Evolutionary conservation across 331 rosid genomes (phyloP), one percentile per base, ranked within the genome.

Genomic region (Dryas integrifolia): DNA sequence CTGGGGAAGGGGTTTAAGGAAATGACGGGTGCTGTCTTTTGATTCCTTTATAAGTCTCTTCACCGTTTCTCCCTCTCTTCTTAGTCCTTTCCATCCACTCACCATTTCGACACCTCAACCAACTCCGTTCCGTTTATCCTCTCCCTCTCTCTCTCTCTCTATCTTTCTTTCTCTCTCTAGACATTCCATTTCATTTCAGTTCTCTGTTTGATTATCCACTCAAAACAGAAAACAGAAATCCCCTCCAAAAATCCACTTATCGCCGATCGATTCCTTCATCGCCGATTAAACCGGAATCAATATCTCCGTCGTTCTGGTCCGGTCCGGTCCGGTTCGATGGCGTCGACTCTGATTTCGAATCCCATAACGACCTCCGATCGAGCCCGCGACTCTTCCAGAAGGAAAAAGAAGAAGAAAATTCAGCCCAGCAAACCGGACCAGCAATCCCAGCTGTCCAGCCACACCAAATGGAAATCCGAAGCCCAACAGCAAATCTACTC

Each of bases 401-500:
- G 82, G 70, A 87, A 79, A 72, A 94, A 67, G 86, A 94, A 89
- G 95, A 94, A 86, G 87, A 88, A 82, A 80, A 45, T 68, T 15
- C 89, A 67, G 12, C 3, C 81, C 26, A 85, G 80, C 26, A 85
- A 84, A 9, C 86, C 77, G n/a, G 75, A 81, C 7, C 72, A 72
- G 2, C 77, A 58, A 7, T 65, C 76, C 13, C 79, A 74, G 11
- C 82, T 11, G 58, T 44, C 12, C 35, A 81, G 30, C 62, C 90
- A 67, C 15, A 60, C 70, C 40, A 92, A 74, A 58, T 95, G 96
- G 99, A 88, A 86, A 67, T 84, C 98, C 6, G 84, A 86, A 38
- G 60, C 90, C 1, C 98, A 89, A 43, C 92, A 95, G 30, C 89
- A 85, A 62, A 75, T 80, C 64, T 95, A 92, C 85, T 87, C 96